Evolutionary conservation across 1,284 basidiomycete species (phyloP), one percentile per base, ranked within the genome.

Genomic region (Trametes pubescens): DNA sequence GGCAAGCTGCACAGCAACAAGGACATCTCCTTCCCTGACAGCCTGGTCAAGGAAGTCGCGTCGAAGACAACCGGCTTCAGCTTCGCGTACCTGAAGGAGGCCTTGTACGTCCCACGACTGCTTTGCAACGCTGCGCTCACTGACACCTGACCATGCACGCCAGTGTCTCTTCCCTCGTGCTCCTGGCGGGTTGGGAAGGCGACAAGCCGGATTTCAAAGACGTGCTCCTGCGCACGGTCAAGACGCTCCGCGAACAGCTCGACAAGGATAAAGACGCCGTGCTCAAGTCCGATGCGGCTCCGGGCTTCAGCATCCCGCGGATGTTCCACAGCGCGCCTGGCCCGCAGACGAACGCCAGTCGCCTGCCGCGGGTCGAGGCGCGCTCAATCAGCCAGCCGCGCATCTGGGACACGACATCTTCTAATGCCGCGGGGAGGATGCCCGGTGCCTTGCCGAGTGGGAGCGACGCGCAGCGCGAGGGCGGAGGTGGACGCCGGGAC

Each of bases 41-140:
- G 77, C 16, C 80, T 94, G 34, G 79, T 89, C 6, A 75, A 83
- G 26, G 83, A 88, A 64, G 77, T 92, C 24, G 90, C 88, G 1
- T 77, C 82, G 16, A 67, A 77, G 61, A 94, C 92, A 0, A 77
- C 82, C 24, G 79, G 81, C 34, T 94, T 94, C 78, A 91, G 88
- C 66, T 94, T 93, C 72, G 91, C 92, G 0, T 93, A 93, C 74
- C 81, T 94, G 69, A 94, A 94, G 72, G 92, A 94, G 77, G 90
- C 86, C 5, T 94, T 94, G 92, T 93, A 73, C 69, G 90, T 84
- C 26, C 14, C 24, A 10, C 24, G 9, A 1, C 0, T 21, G 5
- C 14, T 11, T 40, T 35, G 34, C 48, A n/a, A 13, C 43, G 47
- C 5, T n/a, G 37, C 38, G 21, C 18, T 40, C 47, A 29, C 43